phyloP scores from a whole-genome alignment of 2,329 filamentous ascomycete species.

The Microcyclospora pomicola region DNA sequence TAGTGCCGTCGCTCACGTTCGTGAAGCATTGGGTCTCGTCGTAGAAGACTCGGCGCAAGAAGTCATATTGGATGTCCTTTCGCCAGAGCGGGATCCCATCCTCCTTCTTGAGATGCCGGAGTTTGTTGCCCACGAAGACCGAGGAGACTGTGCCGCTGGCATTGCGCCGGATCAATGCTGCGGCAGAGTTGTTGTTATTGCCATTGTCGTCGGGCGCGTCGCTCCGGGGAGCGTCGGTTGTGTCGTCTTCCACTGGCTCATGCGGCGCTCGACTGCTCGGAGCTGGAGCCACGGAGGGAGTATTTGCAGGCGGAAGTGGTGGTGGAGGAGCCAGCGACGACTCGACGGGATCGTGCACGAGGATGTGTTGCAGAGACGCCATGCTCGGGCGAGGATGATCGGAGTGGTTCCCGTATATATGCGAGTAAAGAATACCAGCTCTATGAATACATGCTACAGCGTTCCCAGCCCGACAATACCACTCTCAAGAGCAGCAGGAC shows the following conservation, averaged over 20 bases:
- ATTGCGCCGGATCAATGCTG: slow-evolving; percentile 43
- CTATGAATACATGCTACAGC: neutral
- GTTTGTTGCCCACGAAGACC: slow-evolving; percentile 60
- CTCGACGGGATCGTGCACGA: slow-evolving; percentile 13
- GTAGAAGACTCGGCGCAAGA: slow-evolving; percentile 67
- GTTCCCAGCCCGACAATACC: neutral
- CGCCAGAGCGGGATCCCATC: slow-evolving; percentile 79
- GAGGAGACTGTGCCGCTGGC: slow-evolving; percentile 52
- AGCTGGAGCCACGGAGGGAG: neutral
- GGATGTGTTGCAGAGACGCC: slow-evolving; percentile 14
- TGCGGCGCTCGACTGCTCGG: slow-evolving; percentile 4
- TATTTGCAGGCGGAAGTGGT: neutral
- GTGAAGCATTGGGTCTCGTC: slow-evolving; percentile 68
- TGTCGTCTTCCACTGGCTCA: neutral
- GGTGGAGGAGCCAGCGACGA: slow-evolving; percentile 1
- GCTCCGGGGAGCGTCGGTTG: slow-evolving; percentile 3
- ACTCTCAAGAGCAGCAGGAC: too few relatives aligned
- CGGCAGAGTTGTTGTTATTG: slow-evolving; percentile 31
- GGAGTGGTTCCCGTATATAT: too few relatives aligned
- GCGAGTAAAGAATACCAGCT: too few relatives aligned
- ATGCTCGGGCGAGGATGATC: slow-evolving; percentile 1
- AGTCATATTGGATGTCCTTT: slow-evolving; percentile 79
- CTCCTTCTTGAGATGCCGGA: slow-evolving; percentile 74
- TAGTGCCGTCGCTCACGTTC: slow-evolving; percentile 72
- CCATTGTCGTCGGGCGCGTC: slow-evolving; percentile 14